Evolutionary conservation across 2,329 filamentous ascomycete genomes (phyloP).

Genomic region (Fusarium robinianum): DNA sequence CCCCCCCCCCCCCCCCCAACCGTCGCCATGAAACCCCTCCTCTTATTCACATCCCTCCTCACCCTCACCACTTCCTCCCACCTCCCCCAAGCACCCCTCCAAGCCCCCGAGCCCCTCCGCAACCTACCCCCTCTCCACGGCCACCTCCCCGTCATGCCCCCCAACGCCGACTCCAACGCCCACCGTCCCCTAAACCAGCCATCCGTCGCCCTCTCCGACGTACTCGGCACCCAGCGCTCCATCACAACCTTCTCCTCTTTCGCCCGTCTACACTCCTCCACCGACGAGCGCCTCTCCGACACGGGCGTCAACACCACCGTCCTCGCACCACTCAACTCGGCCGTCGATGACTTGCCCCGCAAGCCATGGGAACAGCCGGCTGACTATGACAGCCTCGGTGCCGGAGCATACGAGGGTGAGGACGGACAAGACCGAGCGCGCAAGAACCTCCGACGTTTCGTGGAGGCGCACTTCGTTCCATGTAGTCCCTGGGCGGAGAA

Average conservation of each 20-base stretch:
- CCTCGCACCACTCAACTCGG: conserved; percentile 83
- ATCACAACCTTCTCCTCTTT: conserved; percentile 87
- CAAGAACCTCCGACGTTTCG: conserved; percentile 77
- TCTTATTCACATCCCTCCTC: conserved; percentile 19
- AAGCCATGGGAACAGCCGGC: conserved; percentile 85
- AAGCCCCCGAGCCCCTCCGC: conserved; percentile 2
- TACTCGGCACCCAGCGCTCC: conserved; percentile 75
- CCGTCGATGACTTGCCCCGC: conserved; percentile 74
- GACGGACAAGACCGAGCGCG: conserved; percentile 77
- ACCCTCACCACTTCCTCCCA: conserved; percentile 15
- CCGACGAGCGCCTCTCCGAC: conserved; percentile 71
- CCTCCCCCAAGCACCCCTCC: conserved; percentile 22
- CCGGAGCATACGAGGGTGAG: conserved; percentile 73
- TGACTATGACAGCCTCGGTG: conserved; percentile 71
- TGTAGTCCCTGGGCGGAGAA: conserved; percentile 74
- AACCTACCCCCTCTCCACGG: conserved; percentile 21
- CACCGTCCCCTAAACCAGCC: conserved; percentile 43
- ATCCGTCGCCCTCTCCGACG: conserved; percentile 76
- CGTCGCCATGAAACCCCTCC: conserved; percentile 31
- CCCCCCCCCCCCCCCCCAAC: conserved; percentile 2
- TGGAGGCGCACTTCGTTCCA: conserved; percentile 82
- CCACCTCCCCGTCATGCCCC: conserved; percentile 38
- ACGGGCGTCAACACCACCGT: conserved; percentile 74
- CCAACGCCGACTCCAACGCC: conserved; percentile 21
- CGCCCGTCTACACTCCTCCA: conserved; percentile 72